Evolutionary conservation across 768 basidiomycete species (phyloP).

Genomic region (Termitomyces sp.): DNA sequence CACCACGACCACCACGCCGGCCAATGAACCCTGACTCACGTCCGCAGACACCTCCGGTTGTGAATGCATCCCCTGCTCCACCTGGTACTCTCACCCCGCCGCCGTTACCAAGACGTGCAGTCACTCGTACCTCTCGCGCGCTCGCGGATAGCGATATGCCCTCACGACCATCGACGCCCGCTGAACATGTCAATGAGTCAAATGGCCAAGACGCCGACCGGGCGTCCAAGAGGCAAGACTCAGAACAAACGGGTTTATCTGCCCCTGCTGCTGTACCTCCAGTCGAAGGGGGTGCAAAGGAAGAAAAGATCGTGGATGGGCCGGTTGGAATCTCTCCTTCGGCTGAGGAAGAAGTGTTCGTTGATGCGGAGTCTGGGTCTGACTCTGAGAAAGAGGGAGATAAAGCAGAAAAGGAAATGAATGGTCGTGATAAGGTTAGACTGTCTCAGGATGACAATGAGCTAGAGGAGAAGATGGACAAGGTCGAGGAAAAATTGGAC

Average conservation of each 20-base stretch:
- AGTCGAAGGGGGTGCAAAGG: not conserved
- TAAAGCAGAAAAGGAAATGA: not conserved
- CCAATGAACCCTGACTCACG: conserved; percentile 36
- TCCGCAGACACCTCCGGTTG: conserved; percentile 31
- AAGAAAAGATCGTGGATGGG: not conserved
- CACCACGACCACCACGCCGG: conserved; percentile 15
- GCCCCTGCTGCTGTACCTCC: not conserved
- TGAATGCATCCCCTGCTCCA: conserved; percentile 11
- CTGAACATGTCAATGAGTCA: not conserved
- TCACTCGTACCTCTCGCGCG: conserved; percentile 41
- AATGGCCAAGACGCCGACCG: not conserved
- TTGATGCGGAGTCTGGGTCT: conserved; percentile 6
- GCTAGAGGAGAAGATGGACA: not conserved
- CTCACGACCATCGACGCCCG: conserved; percentile 24
- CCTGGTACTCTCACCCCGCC: conserved; percentile 33
- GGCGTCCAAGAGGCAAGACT: not conserved
- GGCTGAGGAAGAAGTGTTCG: conserved; percentile 4
- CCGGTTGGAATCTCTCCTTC: not conserved
- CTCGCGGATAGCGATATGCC: conserved; percentile 19
- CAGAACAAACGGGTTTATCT: not conserved
- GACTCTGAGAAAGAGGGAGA: conserved; percentile 4
- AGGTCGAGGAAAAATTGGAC: not conserved
- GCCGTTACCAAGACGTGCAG: conserved; percentile 63
- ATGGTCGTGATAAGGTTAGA: not conserved
- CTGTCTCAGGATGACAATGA: conserved; percentile 1